phyloP scores from a whole-genome alignment of 2,329 filamentous ascomycete species.

The Stagonosporopsis vannaccii region DNA sequence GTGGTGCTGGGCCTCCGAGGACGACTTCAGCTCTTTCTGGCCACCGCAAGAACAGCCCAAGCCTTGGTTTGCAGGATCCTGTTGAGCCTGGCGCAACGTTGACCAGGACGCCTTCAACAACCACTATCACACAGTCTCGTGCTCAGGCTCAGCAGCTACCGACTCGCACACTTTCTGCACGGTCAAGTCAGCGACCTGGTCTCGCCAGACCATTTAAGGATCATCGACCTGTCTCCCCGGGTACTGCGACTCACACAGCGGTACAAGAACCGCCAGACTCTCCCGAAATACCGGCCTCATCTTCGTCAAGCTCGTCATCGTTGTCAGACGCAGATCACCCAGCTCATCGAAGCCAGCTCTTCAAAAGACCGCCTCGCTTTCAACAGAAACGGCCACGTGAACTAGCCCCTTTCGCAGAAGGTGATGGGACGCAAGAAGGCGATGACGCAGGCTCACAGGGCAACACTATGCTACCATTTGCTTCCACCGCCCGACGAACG shows the following conservation, averaged over 20 bases:
- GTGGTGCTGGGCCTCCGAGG: constrained; percentile 51
- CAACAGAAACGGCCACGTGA: constrained; percentile 40
- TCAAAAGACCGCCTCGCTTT: constrained; percentile 52
- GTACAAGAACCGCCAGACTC: constrained; percentile 28
- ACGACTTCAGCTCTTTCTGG: constrained; percentile 64
- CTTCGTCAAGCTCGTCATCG: constrained; percentile 42
- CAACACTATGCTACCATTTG: constrained; percentile 54
- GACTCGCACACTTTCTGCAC: constrained; percentile 35
- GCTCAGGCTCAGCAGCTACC: constrained; percentile 34
- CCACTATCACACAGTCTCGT: constrained; percentile 55
- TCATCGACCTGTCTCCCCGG: constrained; percentile 18
- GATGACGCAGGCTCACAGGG: constrained; percentile 63
- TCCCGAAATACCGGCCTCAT: constrained; percentile 31
- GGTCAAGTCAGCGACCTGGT: constrained; percentile 34
- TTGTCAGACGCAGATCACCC: constrained; percentile 48
- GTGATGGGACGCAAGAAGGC: constrained; percentile 49
- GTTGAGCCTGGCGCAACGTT: constrained; percentile 48
- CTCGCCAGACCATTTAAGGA: constrained; percentile 28
- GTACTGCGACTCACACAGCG: constrained; percentile 8
- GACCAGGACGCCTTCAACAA: constrained; percentile 58
- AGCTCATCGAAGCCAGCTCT: constrained; percentile 54
- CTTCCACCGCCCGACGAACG: constrained; percentile 31
- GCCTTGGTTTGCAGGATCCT: constrained; percentile 57
- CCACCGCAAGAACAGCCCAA: constrained; percentile 64
- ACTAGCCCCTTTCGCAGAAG: constrained; percentile 34